These are phyloP conservation scores for Pisolithus albus DNA, from an alignment of 768 basidiomycete species.

Conservation along the genomic window DNA sequence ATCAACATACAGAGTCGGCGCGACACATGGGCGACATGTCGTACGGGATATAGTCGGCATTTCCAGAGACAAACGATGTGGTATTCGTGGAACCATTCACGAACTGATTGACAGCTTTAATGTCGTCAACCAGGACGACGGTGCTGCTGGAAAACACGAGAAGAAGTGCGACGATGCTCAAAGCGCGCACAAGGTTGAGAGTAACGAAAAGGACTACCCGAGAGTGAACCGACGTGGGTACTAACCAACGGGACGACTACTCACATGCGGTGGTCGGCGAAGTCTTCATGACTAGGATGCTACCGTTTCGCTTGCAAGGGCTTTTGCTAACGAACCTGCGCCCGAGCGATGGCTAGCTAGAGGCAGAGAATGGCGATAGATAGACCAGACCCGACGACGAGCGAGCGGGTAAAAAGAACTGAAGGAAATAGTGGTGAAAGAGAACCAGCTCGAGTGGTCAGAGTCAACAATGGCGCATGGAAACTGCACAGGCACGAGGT, in stretches of 20 bases:
- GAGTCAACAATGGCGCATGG: not conserved
- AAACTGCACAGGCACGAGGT: not conserved
- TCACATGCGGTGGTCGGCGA: not conserved
- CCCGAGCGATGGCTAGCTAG: not conserved
- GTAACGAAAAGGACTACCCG: slow-evolving; percentile 52
- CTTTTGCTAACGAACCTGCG: not conserved
- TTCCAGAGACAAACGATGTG: slow-evolving; percentile 35
- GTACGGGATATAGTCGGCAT: slow-evolving; percentile 80
- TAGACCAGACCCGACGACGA: not conserved
- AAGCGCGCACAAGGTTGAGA: slow-evolving; percentile 66
- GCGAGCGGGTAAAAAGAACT: not conserved
- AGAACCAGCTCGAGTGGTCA: not conserved
- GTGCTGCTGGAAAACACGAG: slow-evolving; percentile 77
- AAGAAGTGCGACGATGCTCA: slow-evolving; percentile 74
- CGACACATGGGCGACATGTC: slow-evolving; percentile 10
- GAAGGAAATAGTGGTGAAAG: not conserved
- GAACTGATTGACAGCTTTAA: slow-evolving; percentile 69
- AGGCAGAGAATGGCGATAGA: not conserved
- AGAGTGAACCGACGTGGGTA: not conserved
- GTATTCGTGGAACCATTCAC: slow-evolving; percentile 30
- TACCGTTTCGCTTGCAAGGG: not conserved
- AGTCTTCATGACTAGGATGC: not conserved
- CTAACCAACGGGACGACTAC: not conserved
- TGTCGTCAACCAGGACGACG: slow-evolving; percentile 65
- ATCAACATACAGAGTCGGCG: not conserved